Percentiles rank a stretch among this genome's conserved stretches.
Evolutionary conservation across 2,329 filamentous ascomycete genomes (phyloP).

Genomic region (Fusarium sp.): DNA sequence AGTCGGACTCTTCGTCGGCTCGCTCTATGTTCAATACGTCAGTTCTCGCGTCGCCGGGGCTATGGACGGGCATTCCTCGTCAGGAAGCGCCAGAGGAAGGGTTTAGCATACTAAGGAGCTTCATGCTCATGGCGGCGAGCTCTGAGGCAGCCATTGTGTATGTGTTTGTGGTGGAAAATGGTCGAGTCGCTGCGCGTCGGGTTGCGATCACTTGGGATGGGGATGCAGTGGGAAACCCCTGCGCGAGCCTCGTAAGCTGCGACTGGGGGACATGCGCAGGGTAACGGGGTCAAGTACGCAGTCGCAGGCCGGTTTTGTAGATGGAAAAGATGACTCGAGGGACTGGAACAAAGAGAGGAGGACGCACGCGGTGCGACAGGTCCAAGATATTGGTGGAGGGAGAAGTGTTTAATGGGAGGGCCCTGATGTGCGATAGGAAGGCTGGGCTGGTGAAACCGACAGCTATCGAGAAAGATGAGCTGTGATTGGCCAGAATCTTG

Average conservation of each 20-base stretch:
- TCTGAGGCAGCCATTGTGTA: slow-evolving; percentile 39
- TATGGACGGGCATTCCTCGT: background rate
- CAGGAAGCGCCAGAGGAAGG: slow-evolving; percentile 13
- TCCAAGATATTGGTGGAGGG: slow-evolving; percentile 7
- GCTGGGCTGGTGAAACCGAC: slow-evolving; percentile 32
- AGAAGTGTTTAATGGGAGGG: slow-evolving; percentile 5
- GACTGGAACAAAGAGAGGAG: background rate
- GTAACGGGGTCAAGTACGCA: background rate
- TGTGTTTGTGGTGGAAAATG: background rate
- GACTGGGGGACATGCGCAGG: slow-evolving; percentile 40
- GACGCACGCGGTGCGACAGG: slow-evolving; percentile 19
- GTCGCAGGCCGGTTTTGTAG: background rate
- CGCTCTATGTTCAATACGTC: slow-evolving; percentile 43
- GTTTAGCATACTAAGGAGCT: slow-evolving; percentile 47
- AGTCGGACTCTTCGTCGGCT: slow-evolving; percentile 49
- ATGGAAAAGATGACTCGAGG: background rate
- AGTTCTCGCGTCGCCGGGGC: slow-evolving; percentile 22
- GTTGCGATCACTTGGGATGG: slow-evolving; percentile 22
- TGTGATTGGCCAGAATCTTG: slow-evolving; percentile 35
- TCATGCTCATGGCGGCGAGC: slow-evolving; percentile 47
- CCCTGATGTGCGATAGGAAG: slow-evolving; percentile 16
- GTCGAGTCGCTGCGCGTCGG: slow-evolving; percentile 3
- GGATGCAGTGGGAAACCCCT: slow-evolving; percentile 36
- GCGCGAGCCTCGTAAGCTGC: slow-evolving; percentile 42
- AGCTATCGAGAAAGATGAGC: slow-evolving; percentile 31